A percentile compares a stretch with the other conserved stretches of the same genome.
Evolutionary conservation across 495 filamentous ascomycete species (phyloP).

Genomic region (Darksidea phi): DNA sequence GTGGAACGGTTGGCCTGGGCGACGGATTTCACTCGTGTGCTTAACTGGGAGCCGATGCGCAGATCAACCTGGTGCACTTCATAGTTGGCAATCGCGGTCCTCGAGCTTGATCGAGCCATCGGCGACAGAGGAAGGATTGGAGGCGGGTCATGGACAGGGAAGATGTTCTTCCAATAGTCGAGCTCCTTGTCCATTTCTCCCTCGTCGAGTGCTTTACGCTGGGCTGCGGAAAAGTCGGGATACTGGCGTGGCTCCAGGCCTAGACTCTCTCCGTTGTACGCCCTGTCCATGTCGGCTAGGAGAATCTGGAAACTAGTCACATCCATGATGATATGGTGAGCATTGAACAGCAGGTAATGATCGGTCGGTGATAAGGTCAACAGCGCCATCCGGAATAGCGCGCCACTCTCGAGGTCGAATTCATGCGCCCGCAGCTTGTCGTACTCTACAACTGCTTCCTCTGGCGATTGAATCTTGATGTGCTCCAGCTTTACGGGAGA

Average conservation of each 20-base stretch:
- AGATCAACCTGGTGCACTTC: background rate
- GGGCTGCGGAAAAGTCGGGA: conserved; percentile 15
- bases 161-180: conserved; percentile 38
- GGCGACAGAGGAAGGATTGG: conserved; percentile 39
- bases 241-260: background rate
- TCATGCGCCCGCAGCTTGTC: background rate
- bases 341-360: conserved; percentile 16
- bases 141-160: conserved; percentile 23
- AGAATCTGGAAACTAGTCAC: conserved; percentile 19
- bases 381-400: background rate
- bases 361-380: background rate
- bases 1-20: conserved; percentile 20
- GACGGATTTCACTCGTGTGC: conserved; percentile 5
- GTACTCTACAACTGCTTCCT: conserved; percentile 1
- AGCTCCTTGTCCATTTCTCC: conserved; percentile 32
- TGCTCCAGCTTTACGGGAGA: conserved; percentile 3
- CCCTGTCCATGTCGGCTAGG: conserved; percentile 17
- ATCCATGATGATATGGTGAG: conserved; percentile 31
- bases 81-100: background rate
- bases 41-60: background rate
- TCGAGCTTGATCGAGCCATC: conserved; percentile 18
- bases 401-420: conserved; percentile 5
- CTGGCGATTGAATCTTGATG: background rate
- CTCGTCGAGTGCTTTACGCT: conserved; percentile 4
- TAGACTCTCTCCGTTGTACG: conserved; percentile 3